Evolutionary conservation across 2,329 filamentous ascomycete genomes (phyloP), one percentile per base, ranked within the genome.

Genomic region (Trichoderma sp.): DNA sequence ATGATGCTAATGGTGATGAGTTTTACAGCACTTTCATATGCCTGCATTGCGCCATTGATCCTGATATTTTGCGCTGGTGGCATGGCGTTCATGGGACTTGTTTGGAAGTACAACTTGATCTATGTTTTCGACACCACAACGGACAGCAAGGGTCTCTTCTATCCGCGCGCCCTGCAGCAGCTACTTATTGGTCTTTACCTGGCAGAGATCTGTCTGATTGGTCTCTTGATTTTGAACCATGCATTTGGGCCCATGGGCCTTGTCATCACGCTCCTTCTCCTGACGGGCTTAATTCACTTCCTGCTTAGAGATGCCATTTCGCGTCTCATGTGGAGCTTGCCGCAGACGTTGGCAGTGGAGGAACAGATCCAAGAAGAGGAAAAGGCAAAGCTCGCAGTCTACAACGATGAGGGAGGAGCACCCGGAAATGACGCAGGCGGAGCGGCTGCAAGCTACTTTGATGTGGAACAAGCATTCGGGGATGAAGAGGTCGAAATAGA

Each of bases 71-170:
- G 92, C 1, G 89, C 90, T 1, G 84, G 92, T 45, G 93, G 92
- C 32, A 86, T 97, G 68, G 87, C 84, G 25, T 82, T 95, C 50
- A 94, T 97, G 79, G 96, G 97, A 77, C 82, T 94, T 63, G 92
- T 93, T 57, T 97, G 93, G 84, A 88, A 92, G 19, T 97, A 98
- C 84, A 96, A 97, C 76, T 80, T 98, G 66, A 85, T 97, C 59
- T 97, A 92, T 78, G 93, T 97, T 39, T 90, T 89, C 60, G 92
- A 96, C 76, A 88, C 91, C 9, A 81, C 87, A 68, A 89, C 97
- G 74, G 93, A 97, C 76, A 97, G 92, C 42, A 92, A 96, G 75
- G 94, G 94, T 17, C 86, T 94, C 15, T 89, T 92, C 72, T 97
- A 97, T 76, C 90, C 92, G 1, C 90, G 90, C n/a, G 94, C 92